These are phyloP conservation scores for Amesomyces nigricolor DNA, from an alignment of 2,329 filamentous ascomycete species.

Conservation along the genomic window DNA sequence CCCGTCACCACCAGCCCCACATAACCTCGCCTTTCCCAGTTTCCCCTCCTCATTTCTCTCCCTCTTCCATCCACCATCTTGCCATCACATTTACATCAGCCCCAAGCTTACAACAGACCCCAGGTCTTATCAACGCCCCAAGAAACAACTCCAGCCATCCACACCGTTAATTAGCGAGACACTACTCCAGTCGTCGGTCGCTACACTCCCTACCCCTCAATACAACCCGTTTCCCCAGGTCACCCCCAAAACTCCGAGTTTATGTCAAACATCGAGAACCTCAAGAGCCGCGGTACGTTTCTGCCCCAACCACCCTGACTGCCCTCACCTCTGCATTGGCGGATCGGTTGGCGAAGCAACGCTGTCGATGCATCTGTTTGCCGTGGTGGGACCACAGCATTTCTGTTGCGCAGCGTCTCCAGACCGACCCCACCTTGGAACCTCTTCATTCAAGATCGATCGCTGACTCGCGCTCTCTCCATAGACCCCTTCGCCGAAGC, in stretches of 20 bases:
- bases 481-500: constrained; percentile 99
- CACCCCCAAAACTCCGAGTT: constrained; percentile 67
- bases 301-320: background rate
- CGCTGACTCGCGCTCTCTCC: constrained; percentile 26
- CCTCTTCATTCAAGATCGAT: constrained; percentile 6
- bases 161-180: constrained; percentile 40
- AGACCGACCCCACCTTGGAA: background rate
- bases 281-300: constrained; percentile 84
- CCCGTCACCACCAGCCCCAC: background rate
- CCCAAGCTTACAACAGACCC: constrained; percentile 15
- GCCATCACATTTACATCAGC: constrained; percentile 21
- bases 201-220: constrained; percentile 36
- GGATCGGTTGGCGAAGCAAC: background rate
- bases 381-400: background rate
- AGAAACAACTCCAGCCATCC: constrained; percentile 13
- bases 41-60: no score
- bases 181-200: constrained; percentile 46
- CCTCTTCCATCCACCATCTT: background rate
- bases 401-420: background rate
- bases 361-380: background rate
- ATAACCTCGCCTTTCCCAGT: no score
- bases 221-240: constrained; percentile 50
- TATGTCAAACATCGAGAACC: constrained; percentile 77
- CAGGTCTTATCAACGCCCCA: background rate
- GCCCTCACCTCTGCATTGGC: background rate